A percentile compares a stretch with the other conserved stretches of the same genome.
phyloP scores from a whole-genome alignment of 2,329 filamentous ascomycete genomes.

The Sclerotinia minor region DNA sequence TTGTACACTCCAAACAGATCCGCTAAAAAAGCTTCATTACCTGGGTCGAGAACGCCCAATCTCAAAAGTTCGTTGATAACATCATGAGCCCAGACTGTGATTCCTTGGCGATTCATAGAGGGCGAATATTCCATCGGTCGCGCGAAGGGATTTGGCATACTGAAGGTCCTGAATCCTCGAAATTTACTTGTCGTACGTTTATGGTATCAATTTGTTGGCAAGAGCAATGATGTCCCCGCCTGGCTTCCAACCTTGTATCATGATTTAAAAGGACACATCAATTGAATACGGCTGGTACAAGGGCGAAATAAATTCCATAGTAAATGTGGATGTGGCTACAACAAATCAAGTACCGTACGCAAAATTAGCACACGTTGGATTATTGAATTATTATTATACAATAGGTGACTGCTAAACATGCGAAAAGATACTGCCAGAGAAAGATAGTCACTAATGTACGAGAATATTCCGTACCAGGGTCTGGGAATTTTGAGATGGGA shows the following conservation, averaged over 20 bases:
- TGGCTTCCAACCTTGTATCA: background rate
- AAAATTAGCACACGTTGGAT: background rate
- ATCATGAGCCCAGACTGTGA: slow-evolving; percentile 12
- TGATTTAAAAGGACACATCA: too few relatives aligned
- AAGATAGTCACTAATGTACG: background rate
- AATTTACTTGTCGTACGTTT: background rate
- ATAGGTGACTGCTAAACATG: background rate
- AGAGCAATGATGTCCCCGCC: too few relatives aligned
- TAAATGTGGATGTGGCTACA: background rate
- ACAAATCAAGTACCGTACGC: background rate
- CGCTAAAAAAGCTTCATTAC: background rate
- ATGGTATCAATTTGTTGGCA: background rate
- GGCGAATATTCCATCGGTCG: background rate
- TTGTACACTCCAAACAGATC: background rate
- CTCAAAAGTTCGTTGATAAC: background rate
- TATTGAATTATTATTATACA: background rate
- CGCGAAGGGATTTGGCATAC: background rate
- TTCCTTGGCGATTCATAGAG: background rate
- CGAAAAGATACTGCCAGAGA: background rate
- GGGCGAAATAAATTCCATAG: background rate
- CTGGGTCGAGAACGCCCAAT: background rate
- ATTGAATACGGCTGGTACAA: background rate
- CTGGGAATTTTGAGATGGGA: background rate
- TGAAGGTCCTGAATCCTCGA: background rate
- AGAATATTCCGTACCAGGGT: background rate